These are phyloP conservation scores for Zygoascus sp. DNA, from an alignment of 1,139 yeast genomes.

Conservation along the genomic window DNA sequence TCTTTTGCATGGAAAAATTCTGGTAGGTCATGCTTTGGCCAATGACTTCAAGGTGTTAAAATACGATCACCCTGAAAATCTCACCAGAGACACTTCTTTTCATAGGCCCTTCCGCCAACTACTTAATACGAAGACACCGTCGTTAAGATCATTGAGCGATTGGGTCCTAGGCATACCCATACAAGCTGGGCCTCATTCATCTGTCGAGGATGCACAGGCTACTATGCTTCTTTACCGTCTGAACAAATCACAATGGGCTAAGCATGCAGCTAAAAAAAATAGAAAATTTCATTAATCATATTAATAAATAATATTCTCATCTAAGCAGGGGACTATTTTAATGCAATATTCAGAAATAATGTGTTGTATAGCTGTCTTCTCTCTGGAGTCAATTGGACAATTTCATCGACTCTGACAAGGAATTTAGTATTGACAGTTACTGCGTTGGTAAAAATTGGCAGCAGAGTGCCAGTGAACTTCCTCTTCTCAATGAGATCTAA, in stretches of 20 bases:
- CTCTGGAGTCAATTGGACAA: conserved; percentile 48
- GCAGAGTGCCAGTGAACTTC: conserved; percentile 20
- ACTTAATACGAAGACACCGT: conserved; percentile 65
- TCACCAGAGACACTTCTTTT: conserved; percentile 70
- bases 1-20: conserved; percentile 35
- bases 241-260: conserved; percentile 1
- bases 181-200: conserved; percentile 75
- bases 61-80: conserved; percentile 59
- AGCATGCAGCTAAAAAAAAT: neutral
- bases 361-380: conserved; percentile 26
- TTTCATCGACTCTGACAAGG: conserved; percentile 1
- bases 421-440: neutral
- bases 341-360: neutral
- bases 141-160: conserved; percentile 59
- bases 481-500: conserved; percentile 18
- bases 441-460: conserved; percentile 2
- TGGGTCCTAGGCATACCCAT: conserved; percentile 58
- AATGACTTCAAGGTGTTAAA: conserved; percentile 70
- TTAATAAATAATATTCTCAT: neutral
- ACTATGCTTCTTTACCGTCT: conserved; percentile 73
- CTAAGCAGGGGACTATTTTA: too few relatives aligned
- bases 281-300: conserved; percentile 2
- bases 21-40: conserved; percentile 82
- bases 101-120: conserved; percentile 55
- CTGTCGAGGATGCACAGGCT: conserved; percentile 87